Conservation (phyloP, 306 rosid species). For the Amphicarpaea edgeworthii region DNA sequence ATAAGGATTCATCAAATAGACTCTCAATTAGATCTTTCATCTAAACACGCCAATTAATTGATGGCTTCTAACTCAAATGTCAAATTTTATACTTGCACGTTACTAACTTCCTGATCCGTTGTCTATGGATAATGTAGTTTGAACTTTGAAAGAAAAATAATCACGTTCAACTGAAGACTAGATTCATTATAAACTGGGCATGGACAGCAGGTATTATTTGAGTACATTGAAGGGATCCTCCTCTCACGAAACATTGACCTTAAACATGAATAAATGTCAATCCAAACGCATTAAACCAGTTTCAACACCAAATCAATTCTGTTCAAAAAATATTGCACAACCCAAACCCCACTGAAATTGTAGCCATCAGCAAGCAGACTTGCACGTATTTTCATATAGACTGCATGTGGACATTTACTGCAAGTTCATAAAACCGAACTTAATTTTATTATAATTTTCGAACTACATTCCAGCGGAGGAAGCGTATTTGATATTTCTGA, state of each 20-base stretch:
- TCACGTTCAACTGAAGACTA: background rate
- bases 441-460: constrained; percentile 24
- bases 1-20: no score
- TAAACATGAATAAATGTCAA: background rate
- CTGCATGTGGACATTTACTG: background rate
- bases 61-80: background rate
- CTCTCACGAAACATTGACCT: background rate
- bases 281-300: background rate
- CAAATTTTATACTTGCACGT: background rate
- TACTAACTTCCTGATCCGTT: background rate
- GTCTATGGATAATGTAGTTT: background rate
- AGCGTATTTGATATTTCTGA: constrained; percentile 37
- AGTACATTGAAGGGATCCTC: no score
- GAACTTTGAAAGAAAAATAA: background rate
- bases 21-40: no score
- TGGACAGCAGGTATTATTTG: no score
- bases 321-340: background rate
- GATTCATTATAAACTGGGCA: background rate
- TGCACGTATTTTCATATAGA: background rate
- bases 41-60: background rate
- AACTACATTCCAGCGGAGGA: constrained; percentile 33
- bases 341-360: background rate
- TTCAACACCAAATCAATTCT: background rate
- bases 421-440: constrained; percentile 17
- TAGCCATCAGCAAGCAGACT: constrained; percentile 2